Percentiles rank a stretch among this genome's conserved stretches.
These are phyloP conservation scores for Alternaria burnsii DNA, from an alignment of 2,329 filamentous ascomycete species.

Conservation along the genomic window DNA sequence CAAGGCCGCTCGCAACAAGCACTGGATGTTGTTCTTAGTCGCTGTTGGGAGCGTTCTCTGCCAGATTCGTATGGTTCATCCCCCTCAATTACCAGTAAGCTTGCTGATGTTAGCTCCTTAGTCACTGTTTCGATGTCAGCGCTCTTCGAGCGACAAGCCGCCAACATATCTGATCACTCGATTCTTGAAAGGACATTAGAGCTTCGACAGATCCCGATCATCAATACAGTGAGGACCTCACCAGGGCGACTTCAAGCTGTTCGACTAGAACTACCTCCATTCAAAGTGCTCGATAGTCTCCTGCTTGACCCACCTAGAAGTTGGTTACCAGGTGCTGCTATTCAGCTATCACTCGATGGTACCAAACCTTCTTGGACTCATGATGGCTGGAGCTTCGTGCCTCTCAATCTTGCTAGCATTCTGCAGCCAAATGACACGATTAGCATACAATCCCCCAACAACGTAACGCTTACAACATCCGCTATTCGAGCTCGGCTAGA, in stretches of 20 bases:
- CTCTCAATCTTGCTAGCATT: conserved; percentile 15
- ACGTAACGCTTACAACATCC: conserved; percentile 20
- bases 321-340: conserved; percentile 23
- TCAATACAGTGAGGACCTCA: background rate
- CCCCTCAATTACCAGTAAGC: too few relatives aligned
- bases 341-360: conserved; percentile 20
- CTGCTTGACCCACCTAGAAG: conserved; percentile 15
- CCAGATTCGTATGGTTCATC: conserved; percentile 20
- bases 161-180: conserved; percentile 6
- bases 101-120: too few relatives aligned
- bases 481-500: conserved; percentile 20
- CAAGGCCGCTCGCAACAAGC: conserved; percentile 21
- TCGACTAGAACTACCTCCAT: background rate
- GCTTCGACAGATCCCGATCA: conserved; percentile 17
- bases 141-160: conserved; percentile 23
- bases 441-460: background rate
- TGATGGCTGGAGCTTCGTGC: conserved; percentile 28
- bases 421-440: background rate
- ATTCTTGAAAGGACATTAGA: conserved; percentile 13
- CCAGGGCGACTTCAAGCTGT: background rate
- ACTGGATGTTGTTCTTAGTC: conserved; percentile 24
- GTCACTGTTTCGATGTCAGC: conserved; percentile 30
- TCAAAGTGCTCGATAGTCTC: background rate
- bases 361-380: conserved; percentile 23
- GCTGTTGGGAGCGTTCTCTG: conserved; percentile 21